These are phyloP conservation scores for Prunus yedoensis DNA, from an alignment of 331 rosid genomes.

Conservation along the genomic window DNA sequence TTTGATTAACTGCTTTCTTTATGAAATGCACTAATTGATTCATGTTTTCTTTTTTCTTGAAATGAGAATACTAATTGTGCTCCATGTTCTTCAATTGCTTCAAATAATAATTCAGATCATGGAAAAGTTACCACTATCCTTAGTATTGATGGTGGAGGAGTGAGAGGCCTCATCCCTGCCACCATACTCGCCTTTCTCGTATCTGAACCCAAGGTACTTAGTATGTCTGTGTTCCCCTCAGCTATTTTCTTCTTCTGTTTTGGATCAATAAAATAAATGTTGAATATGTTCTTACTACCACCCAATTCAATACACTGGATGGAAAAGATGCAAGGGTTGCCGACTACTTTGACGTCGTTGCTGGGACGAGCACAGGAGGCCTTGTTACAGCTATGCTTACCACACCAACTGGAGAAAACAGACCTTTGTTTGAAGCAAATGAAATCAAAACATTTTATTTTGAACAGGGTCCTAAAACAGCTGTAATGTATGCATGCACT, in stretches of 20 bases:
- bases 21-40: no score
- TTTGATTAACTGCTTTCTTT: no score
- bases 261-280: no score
- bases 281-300: not conserved
- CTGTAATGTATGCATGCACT: not conserved
- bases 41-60: no score
- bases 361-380: constrained; percentile 23
- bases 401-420: not conserved
- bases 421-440: constrained; percentile 9
- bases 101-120: not conserved
- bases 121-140: constrained; percentile 14
- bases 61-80: no score
- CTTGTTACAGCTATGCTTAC: constrained; percentile 12
- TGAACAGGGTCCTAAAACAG: not conserved
- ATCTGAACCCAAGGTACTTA: not conserved
- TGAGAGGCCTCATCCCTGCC: constrained; percentile 23
- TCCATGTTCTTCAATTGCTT: no score
- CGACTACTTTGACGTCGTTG: constrained; percentile 8
- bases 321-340: constrained; percentile 6
- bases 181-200: constrained; percentile 3
- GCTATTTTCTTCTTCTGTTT: not conserved
- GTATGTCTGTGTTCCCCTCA: not conserved
- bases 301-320: not conserved
- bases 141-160: constrained; percentile 27
- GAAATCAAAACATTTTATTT: constrained; percentile 6